phyloP scores from a whole-genome alignment of 2,329 filamentous ascomycete species.

The Verticillium longisporum region DNA sequence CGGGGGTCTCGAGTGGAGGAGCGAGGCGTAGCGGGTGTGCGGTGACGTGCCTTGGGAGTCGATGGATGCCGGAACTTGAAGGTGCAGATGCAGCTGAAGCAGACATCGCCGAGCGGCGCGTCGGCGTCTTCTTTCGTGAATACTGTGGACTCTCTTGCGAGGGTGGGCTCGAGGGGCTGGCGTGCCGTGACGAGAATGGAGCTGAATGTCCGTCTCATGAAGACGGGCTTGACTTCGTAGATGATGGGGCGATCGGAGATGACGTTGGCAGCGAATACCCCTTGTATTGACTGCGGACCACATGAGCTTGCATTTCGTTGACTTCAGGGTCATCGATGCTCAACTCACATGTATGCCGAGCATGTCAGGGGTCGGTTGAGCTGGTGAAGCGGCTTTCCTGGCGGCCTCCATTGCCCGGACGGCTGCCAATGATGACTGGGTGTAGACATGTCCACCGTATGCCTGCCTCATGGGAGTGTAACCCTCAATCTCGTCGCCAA shows the following conservation, averaged over 20 bases:
- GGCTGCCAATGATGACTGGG: conserved; percentile 28
- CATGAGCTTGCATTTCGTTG: too few relatives aligned
- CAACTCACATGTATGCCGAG: conserved; percentile 31
- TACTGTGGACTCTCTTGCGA: not conserved
- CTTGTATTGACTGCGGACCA: conserved; percentile 41
- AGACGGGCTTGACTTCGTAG: conserved; percentile 38
- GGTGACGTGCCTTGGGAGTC: conserved; percentile 31
- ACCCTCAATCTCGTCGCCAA: conserved; percentile 7
- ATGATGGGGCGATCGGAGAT: conserved; percentile 43
- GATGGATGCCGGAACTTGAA: conserved; percentile 37
- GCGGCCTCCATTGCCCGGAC: conserved; percentile 17
- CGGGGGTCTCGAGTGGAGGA: conserved; percentile 29
- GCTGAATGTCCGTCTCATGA: conserved; percentile 38
- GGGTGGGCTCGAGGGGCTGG: conserved; percentile 11
- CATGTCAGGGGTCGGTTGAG: conserved; percentile 1
- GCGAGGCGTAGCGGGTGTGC: conserved; percentile 33
- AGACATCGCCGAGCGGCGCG: conserved; percentile 31
- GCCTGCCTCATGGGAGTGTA: conserved; percentile 14
- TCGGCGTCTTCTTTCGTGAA: conserved; percentile 25
- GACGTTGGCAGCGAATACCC: conserved; percentile 45
- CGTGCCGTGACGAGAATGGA: conserved; percentile 42
- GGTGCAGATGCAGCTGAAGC: conserved; percentile 45
- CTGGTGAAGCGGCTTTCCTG: conserved; percentile 3
- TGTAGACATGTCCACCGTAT: conserved; percentile 30
- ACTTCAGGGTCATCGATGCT: too few relatives aligned